Conservation (phyloP, 768 basidiomycete species). For the Suillus occidentalis region DNA sequence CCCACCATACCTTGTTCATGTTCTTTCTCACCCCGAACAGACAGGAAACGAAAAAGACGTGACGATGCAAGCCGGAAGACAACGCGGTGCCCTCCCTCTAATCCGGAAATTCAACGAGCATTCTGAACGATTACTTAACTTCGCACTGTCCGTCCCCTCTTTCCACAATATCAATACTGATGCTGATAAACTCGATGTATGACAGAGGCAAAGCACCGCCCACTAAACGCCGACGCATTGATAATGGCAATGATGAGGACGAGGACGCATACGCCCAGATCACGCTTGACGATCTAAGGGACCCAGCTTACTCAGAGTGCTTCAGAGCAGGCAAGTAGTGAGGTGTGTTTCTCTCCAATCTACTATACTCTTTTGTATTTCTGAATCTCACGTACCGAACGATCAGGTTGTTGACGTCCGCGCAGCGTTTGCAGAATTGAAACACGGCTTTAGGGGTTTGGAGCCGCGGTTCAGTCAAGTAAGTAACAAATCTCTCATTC, state of each 20-base stretch:
- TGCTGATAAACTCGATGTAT: conserved; percentile 10
- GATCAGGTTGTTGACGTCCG: conserved; percentile 47
- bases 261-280: conserved; percentile 58
- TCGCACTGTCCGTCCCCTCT: conserved; percentile 59
- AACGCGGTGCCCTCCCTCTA: conserved; percentile 83
- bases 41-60: conserved; percentile 87
- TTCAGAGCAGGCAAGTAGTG: conserved; percentile 29
- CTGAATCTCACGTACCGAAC: background rate
- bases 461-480: conserved; percentile 58
- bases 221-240: conserved; percentile 59
- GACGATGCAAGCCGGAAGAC: conserved; percentile 95
- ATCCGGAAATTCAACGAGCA: conserved; percentile 99
- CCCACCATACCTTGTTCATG: background rate
- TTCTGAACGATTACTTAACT: conserved; percentile 83
- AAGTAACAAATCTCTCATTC: background rate
- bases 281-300: conserved; percentile 83
- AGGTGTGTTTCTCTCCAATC: conserved; percentile 25
- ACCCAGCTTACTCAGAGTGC: conserved; percentile 42
- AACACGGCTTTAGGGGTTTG: conserved; percentile 55
- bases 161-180: background rate
- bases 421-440: conserved; percentile 47
- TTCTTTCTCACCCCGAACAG: conserved; percentile 38
- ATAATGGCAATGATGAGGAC: conserved; percentile 37
- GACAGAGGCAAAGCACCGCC: conserved; percentile 55
- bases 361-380: background rate